Evolutionary conservation across 495 filamentous ascomycete genomes (phyloP).

Genomic region (Clavariopsis aquatica): DNA sequence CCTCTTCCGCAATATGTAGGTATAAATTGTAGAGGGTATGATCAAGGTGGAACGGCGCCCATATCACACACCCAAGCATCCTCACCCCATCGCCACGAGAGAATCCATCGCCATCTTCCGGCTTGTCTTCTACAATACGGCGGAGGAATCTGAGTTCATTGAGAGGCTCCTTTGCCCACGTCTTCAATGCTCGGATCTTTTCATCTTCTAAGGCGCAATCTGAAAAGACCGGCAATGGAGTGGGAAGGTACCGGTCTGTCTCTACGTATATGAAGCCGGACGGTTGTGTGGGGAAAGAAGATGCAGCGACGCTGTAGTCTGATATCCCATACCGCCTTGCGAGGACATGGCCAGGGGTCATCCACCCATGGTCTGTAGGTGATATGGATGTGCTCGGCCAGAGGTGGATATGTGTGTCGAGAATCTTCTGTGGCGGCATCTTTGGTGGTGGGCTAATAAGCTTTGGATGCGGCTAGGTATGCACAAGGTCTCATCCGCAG

Average conservation of each 20-base stretch:
- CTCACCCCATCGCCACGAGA: conserved; percentile 50
- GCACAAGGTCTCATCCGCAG: too few species aligned
- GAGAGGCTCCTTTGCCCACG: conserved; percentile 59
- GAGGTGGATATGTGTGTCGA: conserved; percentile 89
- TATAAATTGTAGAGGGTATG: conserved; percentile 35
- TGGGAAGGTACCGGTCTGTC: conserved; percentile 60
- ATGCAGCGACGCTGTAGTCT: conserved; percentile 16
- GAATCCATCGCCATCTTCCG: conserved; percentile 63
- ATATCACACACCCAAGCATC: conserved; percentile 71
- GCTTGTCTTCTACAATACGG: conserved; percentile 62
- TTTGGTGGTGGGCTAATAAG: not conserved
- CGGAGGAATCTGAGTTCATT: conserved; percentile 68
- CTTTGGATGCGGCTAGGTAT: not conserved
- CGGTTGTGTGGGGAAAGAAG: conserved; percentile 35
- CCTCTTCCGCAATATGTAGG: conserved; percentile 40
- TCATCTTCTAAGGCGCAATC: conserved; percentile 21
- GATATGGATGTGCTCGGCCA: conserved; percentile 62
- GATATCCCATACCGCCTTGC: conserved; percentile 37
- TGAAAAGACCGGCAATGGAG: conserved; percentile 4
- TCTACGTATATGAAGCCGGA: conserved; percentile 79
- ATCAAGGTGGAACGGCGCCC: conserved; percentile 64
- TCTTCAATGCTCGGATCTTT: conserved; percentile 5
- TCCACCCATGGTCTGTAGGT: conserved; percentile 65
- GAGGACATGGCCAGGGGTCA: conserved; percentile 56
- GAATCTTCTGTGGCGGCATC: conserved; percentile 49